Base-by-base conservation (phyloP, 1,139 yeast genomes). In the Saccharomyces hybrid region DNA sequence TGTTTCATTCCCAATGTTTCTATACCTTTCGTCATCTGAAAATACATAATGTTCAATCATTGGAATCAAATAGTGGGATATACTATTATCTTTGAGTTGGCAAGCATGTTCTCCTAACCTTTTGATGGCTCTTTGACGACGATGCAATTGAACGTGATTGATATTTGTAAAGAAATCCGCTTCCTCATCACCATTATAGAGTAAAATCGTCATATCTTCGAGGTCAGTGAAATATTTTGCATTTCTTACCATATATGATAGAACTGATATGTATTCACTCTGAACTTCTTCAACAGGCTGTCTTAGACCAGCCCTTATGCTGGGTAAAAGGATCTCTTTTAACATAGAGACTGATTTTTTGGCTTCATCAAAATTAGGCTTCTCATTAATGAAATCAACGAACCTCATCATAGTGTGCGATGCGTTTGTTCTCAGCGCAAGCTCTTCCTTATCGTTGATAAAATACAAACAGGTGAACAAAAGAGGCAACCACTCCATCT, bases 51-150 rank as follows among this genome's bases (percentile, higher is more conserved):
- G 84, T 72, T 93, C 99, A 60, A 90, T 77, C 57, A 91, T 79
- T 2, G 99, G 98, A 56, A 95, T 72, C 52, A 95, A 68, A 66
- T 86, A 90, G 63, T 88, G 95, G 0, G 96, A 79, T 54, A 91
- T 82, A 61, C 83, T 84, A 46, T 76, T 73, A 42, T 81, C 82
- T 2, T 78, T 71, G 13, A 91, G 70, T 28, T 71, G 61, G 13
- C 59, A 51, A 0, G 77, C 74, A 49, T 74, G 60, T 7, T 75
- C 75, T 28, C 77, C 75, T 34, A 89, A 73, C 57, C 88, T 78
- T 62, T 82, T 78, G 28, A 93, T 77, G 0, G 97, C 96, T 63
- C 89, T 79, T 68, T 86, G 90, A 63, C 97, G 85, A 71, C 96
- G 82, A 65, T 86, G 91, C 25, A 86, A 67, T 72, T 95, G 99